A percentile compares a stretch with the other conserved stretches of the same genome.
phyloP scores from a whole-genome alignment of 345 rosid species.

The Orychophragmus violaceus region DNA sequence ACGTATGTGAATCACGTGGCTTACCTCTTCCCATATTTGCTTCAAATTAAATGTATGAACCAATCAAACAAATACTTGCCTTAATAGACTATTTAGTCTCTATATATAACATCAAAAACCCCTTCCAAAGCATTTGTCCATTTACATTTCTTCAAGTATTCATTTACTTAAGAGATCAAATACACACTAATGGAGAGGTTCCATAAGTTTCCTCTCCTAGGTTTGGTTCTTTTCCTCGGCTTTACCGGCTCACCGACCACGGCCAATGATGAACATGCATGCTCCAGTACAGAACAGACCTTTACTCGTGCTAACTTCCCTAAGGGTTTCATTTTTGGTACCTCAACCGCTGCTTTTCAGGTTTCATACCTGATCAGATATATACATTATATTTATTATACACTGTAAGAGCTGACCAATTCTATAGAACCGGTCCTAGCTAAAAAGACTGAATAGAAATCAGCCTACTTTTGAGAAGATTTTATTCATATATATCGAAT shows the following conservation, averaged over 20 bases:
- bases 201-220: conserved; percentile 3
- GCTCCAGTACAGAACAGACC: conserved; percentile 22
- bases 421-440: not conserved
- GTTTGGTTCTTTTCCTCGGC: conserved; percentile 14
- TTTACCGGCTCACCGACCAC: not conserved
- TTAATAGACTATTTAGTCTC: not conserved
- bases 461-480: not conserved
- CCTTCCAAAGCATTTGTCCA: not conserved
- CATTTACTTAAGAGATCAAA: not conserved
- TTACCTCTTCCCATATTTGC: conserved; percentile 3
- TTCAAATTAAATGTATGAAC: not conserved
- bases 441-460: not conserved
- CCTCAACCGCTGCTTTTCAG: conserved; percentile 30
- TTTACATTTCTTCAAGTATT: conserved; percentile 6
- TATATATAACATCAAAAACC: conserved; percentile 11
- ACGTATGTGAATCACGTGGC: conserved; percentile 27
- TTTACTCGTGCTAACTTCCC: conserved; percentile 28
- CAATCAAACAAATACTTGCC: not conserved
- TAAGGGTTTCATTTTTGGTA: conserved; percentile 29
- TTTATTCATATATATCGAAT: too few relatives aligned
- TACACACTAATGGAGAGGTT: conserved; percentile 19
- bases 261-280: conserved; percentile 17
- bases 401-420: not conserved
- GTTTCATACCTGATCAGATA: not conserved
- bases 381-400: not conserved